Evolutionary conservation across 2,329 filamentous ascomycete genomes (phyloP).

Genomic region (Alternaria alternata): DNA sequence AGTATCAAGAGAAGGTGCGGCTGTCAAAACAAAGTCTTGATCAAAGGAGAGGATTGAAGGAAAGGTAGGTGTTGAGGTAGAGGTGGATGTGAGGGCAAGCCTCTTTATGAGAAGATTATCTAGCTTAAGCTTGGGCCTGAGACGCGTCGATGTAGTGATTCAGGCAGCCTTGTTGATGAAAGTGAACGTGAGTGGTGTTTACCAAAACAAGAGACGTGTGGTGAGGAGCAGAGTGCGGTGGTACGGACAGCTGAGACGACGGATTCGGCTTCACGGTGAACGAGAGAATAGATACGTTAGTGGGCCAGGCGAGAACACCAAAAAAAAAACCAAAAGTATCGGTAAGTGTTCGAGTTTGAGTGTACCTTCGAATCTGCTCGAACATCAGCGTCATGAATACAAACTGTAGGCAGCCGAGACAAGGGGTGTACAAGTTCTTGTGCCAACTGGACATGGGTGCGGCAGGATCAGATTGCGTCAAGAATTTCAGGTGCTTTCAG

Average conservation of each 20-base stretch:
- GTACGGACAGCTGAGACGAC: neutral
- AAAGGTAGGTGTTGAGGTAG: neutral
- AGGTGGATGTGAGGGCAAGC: neutral
- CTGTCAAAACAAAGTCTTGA: neutral
- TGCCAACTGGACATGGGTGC: neutral
- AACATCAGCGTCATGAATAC: neutral
- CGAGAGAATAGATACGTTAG: neutral
- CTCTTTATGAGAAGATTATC: neutral
- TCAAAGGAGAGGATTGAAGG: neutral
- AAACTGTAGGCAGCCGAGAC: neutral
- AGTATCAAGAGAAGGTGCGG: neutral
- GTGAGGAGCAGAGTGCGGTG: conserved; percentile 1
- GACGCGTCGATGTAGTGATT: neutral
- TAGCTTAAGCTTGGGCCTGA: neutral
- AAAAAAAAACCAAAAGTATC: neutral
- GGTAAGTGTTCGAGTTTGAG: too few relatives aligned
- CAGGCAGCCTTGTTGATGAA: neutral
- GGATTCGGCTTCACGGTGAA: neutral
- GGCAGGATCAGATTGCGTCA: neutral
- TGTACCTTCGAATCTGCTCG: neutral
- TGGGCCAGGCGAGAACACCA: neutral
- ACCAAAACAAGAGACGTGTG: neutral
- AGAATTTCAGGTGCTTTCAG: neutral
- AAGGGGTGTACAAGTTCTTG: neutral
- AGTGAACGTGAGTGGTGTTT: conserved; percentile 5